Conservation (phyloP, 2,329 filamentous ascomycete species). For the Penicillium sp. region DNA sequence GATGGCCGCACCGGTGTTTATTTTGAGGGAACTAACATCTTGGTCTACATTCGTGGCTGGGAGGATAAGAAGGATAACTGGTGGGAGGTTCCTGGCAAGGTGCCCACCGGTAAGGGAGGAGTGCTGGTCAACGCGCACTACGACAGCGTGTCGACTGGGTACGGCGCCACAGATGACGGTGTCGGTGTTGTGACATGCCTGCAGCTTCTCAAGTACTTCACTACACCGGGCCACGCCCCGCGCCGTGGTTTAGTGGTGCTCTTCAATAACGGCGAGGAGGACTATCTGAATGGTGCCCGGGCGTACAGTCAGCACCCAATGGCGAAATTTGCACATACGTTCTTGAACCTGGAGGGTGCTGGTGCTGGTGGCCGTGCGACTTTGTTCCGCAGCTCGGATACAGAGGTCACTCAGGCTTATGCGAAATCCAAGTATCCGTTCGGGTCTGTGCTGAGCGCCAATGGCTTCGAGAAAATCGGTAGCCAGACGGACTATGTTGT, state of each 20-base stretch:
- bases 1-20: slow-evolving; percentile 58
- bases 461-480: slow-evolving; percentile 76
- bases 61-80: slow-evolving; percentile 68
- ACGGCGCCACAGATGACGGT: slow-evolving; percentile 89
- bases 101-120: slow-evolving; percentile 60
- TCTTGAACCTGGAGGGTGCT: slow-evolving; percentile 91
- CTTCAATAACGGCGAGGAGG: slow-evolving; percentile 94
- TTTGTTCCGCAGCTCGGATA: slow-evolving; percentile 82
- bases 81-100: slow-evolving; percentile 57
- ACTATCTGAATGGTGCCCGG: slow-evolving; percentile 79
- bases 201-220: slow-evolving; percentile 83
- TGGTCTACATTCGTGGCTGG: slow-evolving; percentile 81
- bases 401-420: slow-evolving; percentile 78
- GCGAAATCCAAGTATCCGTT: slow-evolving; percentile 67
- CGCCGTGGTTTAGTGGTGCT: slow-evolving; percentile 75
- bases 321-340: slow-evolving; percentile 73
- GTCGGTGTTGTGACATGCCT: slow-evolving; percentile 81
- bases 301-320: slow-evolving; percentile 81
- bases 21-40: slow-evolving; percentile 87
- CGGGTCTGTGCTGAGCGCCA: slow-evolving; percentile 72
- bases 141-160: slow-evolving; percentile 87
- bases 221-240: slow-evolving; percentile 63
- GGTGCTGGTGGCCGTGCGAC: slow-evolving; percentile 84
- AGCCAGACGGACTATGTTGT: slow-evolving; percentile 89
- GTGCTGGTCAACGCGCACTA: slow-evolving; percentile 94